A percentile compares a stretch with the other conserved stretches of the same genome.
These are phyloP conservation scores for Geotrichum australiense DNA, from an alignment of 1,139 yeast genomes.

Conservation along the genomic window DNA sequence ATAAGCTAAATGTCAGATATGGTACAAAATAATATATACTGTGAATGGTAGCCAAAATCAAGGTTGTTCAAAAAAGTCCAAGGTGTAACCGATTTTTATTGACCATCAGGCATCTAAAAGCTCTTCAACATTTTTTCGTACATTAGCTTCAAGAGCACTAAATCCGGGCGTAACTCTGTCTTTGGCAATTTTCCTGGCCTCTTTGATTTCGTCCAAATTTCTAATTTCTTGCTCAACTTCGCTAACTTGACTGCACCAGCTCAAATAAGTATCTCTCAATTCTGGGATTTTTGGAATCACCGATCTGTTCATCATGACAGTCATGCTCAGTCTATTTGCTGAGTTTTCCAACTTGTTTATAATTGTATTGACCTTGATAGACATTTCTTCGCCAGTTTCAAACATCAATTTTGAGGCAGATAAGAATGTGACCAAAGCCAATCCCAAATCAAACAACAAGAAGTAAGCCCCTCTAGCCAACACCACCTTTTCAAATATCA, in stretches of 20 bases:
- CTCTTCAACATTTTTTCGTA: constrained; percentile 10
- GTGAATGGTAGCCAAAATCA: too few species aligned
- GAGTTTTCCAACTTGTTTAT: constrained; percentile 5
- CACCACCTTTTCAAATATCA: neutral
- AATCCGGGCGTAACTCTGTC: constrained; percentile 8
- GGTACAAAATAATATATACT: too few species aligned
- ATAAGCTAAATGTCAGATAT: too few species aligned
- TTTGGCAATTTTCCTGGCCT: constrained; percentile 16
- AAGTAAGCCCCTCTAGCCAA: neutral
- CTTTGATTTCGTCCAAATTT: constrained; percentile 7
- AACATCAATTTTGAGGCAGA: constrained; percentile 24
- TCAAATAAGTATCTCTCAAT: constrained; percentile 10
- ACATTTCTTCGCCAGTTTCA: constrained; percentile 15
- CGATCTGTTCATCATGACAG: constrained; percentile 15
- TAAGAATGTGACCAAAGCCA: constrained; percentile 21
- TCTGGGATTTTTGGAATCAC: constrained; percentile 14
- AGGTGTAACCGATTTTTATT: too few species aligned
- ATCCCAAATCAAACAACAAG: constrained; percentile 11
- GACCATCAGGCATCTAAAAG: constrained; percentile 7
- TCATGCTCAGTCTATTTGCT: constrained; percentile 11
- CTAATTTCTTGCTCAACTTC: neutral
- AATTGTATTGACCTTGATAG: constrained; percentile 7
- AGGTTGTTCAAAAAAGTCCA: too few species aligned
- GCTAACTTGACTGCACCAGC: constrained; percentile 12
- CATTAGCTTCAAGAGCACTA: constrained; percentile 12